Percentiles rank a stretch among this genome's conserved stretches.
Evolutionary conservation across 352 stramenopile species (phyloP).

Genomic region (Pythium angustatum): DNA sequence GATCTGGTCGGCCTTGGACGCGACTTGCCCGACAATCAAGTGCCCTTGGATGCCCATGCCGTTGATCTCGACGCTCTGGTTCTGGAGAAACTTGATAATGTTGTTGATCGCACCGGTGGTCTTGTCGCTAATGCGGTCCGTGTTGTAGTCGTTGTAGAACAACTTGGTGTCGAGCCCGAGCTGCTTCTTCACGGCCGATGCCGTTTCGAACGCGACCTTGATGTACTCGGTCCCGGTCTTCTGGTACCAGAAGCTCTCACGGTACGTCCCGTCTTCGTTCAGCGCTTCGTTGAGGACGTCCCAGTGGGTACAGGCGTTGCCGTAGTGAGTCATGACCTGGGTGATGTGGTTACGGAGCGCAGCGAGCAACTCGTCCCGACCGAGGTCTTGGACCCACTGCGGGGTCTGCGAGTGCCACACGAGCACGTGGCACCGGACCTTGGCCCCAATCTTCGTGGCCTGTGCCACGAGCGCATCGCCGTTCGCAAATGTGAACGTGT

Average conservation of each 20-base stretch:
- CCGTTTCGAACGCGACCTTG: not conserved
- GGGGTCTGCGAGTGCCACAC: not conserved
- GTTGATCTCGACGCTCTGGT: not conserved
- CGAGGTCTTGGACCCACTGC: not conserved
- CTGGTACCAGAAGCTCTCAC: slow-evolving; percentile 1
- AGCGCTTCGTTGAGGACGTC: slow-evolving; percentile 2
- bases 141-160: not conserved
- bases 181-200: not conserved
- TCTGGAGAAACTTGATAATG: not conserved
- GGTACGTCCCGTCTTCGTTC: not conserved
- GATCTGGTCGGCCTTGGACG: not conserved
- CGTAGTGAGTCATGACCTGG: slow-evolving; percentile 1
- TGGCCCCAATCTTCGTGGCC: not conserved
- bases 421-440: not conserved
- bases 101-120: not conserved
- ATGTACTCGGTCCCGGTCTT: slow-evolving; percentile 1
- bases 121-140: not conserved
- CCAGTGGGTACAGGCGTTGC: not conserved
- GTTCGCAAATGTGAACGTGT: not conserved
- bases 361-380: not conserved
- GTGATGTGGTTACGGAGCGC: not conserved
- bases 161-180: not conserved
- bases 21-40: not conserved
- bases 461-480: not conserved
- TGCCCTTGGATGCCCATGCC: not conserved